Evolutionary conservation across 257 asterid genomes (phyloP).

Genomic region (Solanum chaucha): DNA sequence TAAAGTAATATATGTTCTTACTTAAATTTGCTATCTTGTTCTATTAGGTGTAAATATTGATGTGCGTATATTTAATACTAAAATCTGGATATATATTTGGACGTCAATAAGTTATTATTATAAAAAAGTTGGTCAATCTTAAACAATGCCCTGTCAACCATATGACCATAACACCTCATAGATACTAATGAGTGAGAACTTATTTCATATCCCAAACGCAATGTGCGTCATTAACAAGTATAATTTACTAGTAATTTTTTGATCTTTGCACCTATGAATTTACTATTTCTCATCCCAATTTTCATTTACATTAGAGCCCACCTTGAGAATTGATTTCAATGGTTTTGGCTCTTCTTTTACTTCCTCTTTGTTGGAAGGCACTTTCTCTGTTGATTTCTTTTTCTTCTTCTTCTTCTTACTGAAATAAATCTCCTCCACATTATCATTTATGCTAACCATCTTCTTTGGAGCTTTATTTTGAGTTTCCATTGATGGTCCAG

Average conservation of each 20-base stretch:
- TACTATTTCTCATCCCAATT: background rate
- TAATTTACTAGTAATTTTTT: background rate
- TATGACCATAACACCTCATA: background rate
- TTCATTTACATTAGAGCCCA: background rate
- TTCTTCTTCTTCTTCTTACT: background rate
- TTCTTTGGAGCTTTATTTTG: conserved; percentile 14
- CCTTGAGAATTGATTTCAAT: conserved; percentile 17
- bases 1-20: no score
- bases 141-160: background rate
- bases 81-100: background rate
- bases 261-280: background rate
- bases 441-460: conserved; percentile 21
- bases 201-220: background rate
- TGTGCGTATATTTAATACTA: background rate
- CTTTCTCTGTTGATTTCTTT: background rate
- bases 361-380: background rate
- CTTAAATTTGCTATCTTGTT: no score
- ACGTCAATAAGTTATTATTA: background rate
- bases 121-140: background rate
- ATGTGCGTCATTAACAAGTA: background rate
- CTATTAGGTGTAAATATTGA: no score
- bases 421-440: conserved; percentile 12
- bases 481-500: background rate
- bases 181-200: background rate
- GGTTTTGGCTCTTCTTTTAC: conserved; percentile 5